Evolutionary conservation across 192 early-diverging fungal species (phyloP).

Genomic region (Allomyces macrogynus): DNA sequence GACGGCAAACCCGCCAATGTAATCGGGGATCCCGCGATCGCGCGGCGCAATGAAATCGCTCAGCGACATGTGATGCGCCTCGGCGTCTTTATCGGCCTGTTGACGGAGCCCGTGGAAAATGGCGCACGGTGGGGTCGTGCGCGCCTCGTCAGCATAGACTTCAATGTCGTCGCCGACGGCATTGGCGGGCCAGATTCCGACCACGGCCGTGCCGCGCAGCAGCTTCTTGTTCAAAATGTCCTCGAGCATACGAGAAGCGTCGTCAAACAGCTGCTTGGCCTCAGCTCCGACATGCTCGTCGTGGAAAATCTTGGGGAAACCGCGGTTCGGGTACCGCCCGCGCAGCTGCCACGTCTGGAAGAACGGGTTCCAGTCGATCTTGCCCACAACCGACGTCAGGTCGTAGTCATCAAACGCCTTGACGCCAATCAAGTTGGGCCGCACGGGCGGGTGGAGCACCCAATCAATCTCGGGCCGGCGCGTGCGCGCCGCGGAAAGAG

Average conservation of each 20-base stretch:
- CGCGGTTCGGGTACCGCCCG: slow-evolving; percentile 89
- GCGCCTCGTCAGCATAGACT: slow-evolving; percentile 56
- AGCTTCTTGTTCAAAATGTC: slow-evolving; percentile 54
- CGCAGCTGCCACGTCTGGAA: slow-evolving; percentile 96
- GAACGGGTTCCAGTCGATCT: slow-evolving; percentile 97
- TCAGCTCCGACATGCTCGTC: slow-evolving; percentile 82
- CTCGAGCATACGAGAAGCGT: slow-evolving; percentile 62
- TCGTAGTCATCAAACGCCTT: slow-evolving; percentile 56
- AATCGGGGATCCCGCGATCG: slow-evolving; percentile 49
- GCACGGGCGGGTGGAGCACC: slow-evolving; percentile 37
- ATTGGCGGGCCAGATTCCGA: slow-evolving; percentile 79
- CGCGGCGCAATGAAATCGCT: slow-evolving; percentile 85
- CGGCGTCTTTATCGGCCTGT: slow-evolving; percentile 42
- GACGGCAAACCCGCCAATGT: slow-evolving; percentile 78
- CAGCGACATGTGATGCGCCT: slow-evolving; percentile 69
- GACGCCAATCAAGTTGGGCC: slow-evolving; percentile 66
- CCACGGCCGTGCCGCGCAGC: slow-evolving; percentile 51
- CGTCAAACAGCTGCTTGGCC: slow-evolving; percentile 71
- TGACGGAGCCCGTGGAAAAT: slow-evolving; percentile 75
- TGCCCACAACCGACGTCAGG: slow-evolving; percentile 49
- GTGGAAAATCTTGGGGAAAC: slow-evolving; percentile 92
- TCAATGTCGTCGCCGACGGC: slow-evolving; percentile 75
- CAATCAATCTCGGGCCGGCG: slow-evolving; percentile 50
- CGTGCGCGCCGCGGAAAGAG: slow-evolving; percentile 44
- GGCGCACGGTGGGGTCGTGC: slow-evolving; percentile 30